Conservation (phyloP, 2,329 filamentous ascomycete species). For the Neofusicoccum parvum region DNA sequence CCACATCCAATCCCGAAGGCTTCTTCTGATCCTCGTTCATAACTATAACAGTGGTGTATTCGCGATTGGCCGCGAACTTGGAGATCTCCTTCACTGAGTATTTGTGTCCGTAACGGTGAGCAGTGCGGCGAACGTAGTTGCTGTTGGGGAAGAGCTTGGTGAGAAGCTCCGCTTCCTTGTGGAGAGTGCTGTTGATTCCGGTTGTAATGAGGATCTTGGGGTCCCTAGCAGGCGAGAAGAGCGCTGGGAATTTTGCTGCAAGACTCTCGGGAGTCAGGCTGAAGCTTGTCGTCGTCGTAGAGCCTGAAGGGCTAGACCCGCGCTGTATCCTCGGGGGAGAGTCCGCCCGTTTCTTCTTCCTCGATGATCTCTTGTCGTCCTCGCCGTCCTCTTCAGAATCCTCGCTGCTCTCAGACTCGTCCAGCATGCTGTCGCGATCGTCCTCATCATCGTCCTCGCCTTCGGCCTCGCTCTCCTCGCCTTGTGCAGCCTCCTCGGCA, state of each 20-base stretch:
- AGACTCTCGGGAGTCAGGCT: constrained; percentile 63
- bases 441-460: constrained; percentile 58
- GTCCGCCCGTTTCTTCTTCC: constrained; percentile 28
- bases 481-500: constrained; percentile 26
- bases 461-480: constrained; percentile 48
- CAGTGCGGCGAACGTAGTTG: constrained; percentile 80
- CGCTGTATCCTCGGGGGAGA: constrained; percentile 43
- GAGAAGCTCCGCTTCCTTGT: constrained; percentile 77
- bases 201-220: constrained; percentile 95
- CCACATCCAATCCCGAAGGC: constrained; percentile 77
- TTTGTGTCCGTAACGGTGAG: constrained; percentile 82
- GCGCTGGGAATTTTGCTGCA: constrained; percentile 61
- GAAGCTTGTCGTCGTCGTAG: constrained; percentile 59
- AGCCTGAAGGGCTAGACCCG: constrained; percentile 57
- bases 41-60: constrained; percentile 82
- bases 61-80: constrained; percentile 77
- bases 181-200: constrained; percentile 82
- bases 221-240: constrained; percentile 58
- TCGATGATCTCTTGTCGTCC: constrained; percentile 27
- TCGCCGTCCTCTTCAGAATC: constrained; percentile 31
- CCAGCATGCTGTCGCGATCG: constrained; percentile 79
- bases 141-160: constrained; percentile 79
- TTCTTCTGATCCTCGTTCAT: constrained; percentile 88
- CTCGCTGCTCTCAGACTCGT: constrained; percentile 51
- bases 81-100: constrained; percentile 91